A percentile compares a stretch with the other conserved stretches of the same genome.
Evolutionary conservation across 2,329 filamentous ascomycete genomes (phyloP).

Genomic region (Monosporascus sp.): DNA sequence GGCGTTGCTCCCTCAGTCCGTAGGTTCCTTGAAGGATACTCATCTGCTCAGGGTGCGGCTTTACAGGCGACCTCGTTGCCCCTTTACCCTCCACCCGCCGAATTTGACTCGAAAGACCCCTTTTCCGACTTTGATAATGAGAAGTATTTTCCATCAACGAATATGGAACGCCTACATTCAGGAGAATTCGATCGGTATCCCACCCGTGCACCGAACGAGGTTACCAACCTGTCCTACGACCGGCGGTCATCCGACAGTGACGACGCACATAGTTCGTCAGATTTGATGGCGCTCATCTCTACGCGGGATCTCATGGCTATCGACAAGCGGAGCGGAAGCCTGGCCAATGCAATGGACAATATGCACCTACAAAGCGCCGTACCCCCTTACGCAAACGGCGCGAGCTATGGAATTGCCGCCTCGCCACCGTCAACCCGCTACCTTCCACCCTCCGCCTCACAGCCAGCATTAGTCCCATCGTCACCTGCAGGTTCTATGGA

Average conservation of each 20-base stretch:
- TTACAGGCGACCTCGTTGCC: conserved; percentile 21
- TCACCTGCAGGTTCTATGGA: conserved; percentile 18
- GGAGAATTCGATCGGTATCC: conserved; percentile 20
- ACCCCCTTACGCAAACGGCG: conserved; percentile 7
- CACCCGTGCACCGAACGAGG: conserved; percentile 13
- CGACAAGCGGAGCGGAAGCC: conserved; percentile 33
- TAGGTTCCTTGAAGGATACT: conserved; percentile 42
- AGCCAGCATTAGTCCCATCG: conserved; percentile 29
- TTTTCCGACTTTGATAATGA: conserved; percentile 32
- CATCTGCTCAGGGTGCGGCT: conserved; percentile 25
- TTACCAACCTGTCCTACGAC: conserved; percentile 28
- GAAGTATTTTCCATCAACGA: conserved; percentile 35
- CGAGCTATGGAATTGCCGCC: conserved; percentile 32
- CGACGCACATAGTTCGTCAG: conserved; percentile 20
- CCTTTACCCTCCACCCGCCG: conserved; percentile 14
- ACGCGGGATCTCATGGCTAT: conserved; percentile 48
- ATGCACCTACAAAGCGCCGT: conserved; percentile 33
- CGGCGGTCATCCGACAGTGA: conserved; percentile 33
- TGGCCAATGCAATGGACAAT: conserved; percentile 35
- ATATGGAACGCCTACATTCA: conserved; percentile 31
- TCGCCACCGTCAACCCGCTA: conserved; percentile 27
- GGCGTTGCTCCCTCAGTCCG: conserved; percentile 44
- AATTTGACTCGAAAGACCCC: conserved; percentile 29
- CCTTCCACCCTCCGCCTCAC: conserved; percentile 28
- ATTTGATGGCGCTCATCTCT: conserved; percentile 44